Conservation (phyloP, 257 asterid genomes). For the Gardenia jasminoides region DNA sequence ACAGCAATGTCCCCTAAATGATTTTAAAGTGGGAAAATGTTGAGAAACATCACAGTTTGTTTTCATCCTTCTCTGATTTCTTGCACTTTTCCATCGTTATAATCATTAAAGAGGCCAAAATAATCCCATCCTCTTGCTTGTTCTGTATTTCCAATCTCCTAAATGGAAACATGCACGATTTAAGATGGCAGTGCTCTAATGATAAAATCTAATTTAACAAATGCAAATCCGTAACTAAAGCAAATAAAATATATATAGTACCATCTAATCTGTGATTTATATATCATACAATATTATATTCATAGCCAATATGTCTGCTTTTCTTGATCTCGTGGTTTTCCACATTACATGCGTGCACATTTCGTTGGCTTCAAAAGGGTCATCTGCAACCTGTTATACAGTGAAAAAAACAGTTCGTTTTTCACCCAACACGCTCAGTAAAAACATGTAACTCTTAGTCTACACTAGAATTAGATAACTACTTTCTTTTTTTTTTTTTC, state of each 20-base stretch:
- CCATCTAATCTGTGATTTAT: no score
- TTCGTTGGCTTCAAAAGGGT: background rate
- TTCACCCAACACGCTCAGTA: background rate
- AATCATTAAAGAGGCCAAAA: background rate
- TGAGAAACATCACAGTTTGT: no score
- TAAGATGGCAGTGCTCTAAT: no score
- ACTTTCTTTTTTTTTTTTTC: conserved; percentile 6
- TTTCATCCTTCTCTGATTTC: background rate
- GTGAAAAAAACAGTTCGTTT: background rate
- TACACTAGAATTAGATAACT: background rate
- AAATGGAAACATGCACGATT: no score
- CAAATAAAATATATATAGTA: no score
- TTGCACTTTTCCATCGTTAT: background rate
- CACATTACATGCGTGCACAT: background rate
- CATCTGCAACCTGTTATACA: background rate
- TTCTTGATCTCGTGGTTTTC: background rate
- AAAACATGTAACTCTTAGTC: background rate
- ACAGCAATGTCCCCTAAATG: background rate
- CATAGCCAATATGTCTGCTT: no score
- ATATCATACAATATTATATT: no score
- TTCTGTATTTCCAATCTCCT: no score
- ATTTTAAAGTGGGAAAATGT: no score
- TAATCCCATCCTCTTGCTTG: no score
- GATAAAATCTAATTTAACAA: no score
- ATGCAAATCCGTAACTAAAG: no score